Conservation (phyloP, 768 basidiomycete genomes). For the Coprinopsis strossmayeri region DNA sequence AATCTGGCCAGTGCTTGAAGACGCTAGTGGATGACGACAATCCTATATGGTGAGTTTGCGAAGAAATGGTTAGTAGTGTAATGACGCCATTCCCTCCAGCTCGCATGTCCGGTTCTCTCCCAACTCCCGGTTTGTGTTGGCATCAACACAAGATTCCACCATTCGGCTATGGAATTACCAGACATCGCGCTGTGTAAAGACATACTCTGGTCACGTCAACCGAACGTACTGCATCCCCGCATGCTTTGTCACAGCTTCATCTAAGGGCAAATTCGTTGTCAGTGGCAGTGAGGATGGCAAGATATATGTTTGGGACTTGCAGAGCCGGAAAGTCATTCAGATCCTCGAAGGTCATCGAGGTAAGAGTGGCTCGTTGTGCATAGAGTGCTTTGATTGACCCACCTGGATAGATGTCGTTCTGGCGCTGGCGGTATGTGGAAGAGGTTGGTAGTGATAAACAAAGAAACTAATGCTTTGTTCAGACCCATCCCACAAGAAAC, state of each 20-base stretch:
- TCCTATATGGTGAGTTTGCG: conserved; percentile 66
- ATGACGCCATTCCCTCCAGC: conserved; percentile 29
- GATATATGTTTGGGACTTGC: conserved; percentile 86
- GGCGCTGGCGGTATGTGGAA: conserved; percentile 59
- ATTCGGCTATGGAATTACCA: conserved; percentile 95
- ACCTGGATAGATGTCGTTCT: conserved; percentile 52
- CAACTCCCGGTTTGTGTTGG: conserved; percentile 85
- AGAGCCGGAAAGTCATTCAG: conserved; percentile 72
- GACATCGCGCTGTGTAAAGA: conserved; percentile 86
- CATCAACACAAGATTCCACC: conserved; percentile 90
- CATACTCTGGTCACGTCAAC: conserved; percentile 82
- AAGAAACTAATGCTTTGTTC: conserved; percentile 5
- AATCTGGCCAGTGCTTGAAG: conserved; percentile 96
- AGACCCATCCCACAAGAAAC: conserved; percentile 72
- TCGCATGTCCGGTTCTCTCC: conserved; percentile 90
- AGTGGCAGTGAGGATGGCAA: conserved; percentile 90
- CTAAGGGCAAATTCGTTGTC: conserved; percentile 63
- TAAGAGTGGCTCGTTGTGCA: conserved; percentile 20
- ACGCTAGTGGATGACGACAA: conserved; percentile 96
- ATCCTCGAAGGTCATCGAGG: conserved; percentile 77
- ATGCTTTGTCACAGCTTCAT: conserved; percentile 45
- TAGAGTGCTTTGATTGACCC: background rate
- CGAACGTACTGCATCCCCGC: conserved; percentile 77
- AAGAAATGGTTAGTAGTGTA: background rate
- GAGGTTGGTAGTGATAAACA: background rate